Base-by-base conservation (phyloP, 1,139 yeast genomes). In the Geotrichum phurueaensis region DNA sequence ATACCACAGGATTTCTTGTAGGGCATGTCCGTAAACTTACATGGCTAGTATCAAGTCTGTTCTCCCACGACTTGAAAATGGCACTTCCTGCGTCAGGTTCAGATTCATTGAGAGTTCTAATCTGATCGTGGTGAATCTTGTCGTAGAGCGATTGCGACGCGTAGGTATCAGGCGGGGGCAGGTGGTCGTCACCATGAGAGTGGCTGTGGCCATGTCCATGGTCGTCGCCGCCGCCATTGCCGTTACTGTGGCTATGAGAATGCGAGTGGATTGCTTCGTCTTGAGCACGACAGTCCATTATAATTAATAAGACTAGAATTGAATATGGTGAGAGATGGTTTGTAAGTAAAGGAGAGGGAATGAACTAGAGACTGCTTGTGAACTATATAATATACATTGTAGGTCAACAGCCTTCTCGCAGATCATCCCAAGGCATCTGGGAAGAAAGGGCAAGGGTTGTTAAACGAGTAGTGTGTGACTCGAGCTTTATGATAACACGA, bases 141-240 rank as follows among this genome's bases (percentile, higher is more conserved):
- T 78, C 74, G 65, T 82, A 81, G 23, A 92, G 77, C 6, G 90
- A 84, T 70, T 90, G 96, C 0, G 91, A 80, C 10, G 80, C 78
- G 56, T 78, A 80, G 0, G 97, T 89, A 31, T 88, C 86, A 22
- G 86, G 83, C 23, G 96, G 96, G 1, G 95, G 84, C 3, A 79
- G 76, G 62, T 80, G 81, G 55, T 72, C 74, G 60, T 75, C 76
- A 45, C 66, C 74, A 53, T 72, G 73, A 45, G 68, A 73, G 62
- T 67, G 63, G 51, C 63, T 60, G 27, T 67, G 68, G 39, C 68
- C 73, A 57, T 72, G 75, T 51, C 65, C 67, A 15, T 39, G 20
- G 51, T 71, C 67, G 9, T 65, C 65, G 1, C 65, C 67, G 59
- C 67, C 68, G 22, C 60, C 65, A 47, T 62, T 64, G 12, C 62